Percentiles rank a stretch among this genome's conserved stretches.
Evolutionary conservation across 805 yeast species (phyloP).

Genomic region (Myxozyma nipponensis): DNA sequence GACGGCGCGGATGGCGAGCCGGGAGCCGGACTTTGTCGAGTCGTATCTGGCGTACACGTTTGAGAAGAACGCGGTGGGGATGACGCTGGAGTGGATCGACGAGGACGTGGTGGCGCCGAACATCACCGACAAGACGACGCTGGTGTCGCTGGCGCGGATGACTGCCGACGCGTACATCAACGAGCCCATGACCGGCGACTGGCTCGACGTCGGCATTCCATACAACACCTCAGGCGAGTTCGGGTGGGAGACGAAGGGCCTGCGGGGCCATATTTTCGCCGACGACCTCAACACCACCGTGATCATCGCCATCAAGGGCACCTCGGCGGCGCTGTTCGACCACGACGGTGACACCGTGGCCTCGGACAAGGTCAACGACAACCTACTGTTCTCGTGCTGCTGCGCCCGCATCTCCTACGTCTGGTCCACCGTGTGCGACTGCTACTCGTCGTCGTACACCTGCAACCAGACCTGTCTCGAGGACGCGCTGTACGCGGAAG

Average conservation of each 20-base stretch:
- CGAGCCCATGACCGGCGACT: constrained; percentile 73
- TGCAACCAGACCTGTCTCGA: constrained; percentile 90
- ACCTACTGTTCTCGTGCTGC: constrained; percentile 87
- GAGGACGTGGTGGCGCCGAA: constrained; percentile 56
- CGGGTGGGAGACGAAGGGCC: constrained; percentile 85
- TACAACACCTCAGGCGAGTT: constrained; percentile 44
- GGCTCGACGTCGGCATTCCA: constrained; percentile 62
- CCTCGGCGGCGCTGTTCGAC: constrained; percentile 62
- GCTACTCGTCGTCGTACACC: constrained; percentile 76
- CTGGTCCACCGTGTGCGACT: constrained; percentile 96
- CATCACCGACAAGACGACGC: constrained; percentile 66
- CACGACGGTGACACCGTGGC: constrained; percentile 65
- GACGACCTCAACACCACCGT: constrained; percentile 55
- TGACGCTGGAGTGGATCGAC: constrained; percentile 21
- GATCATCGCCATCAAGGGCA: constrained; percentile 84
- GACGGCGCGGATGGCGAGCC: constrained; percentile 40
- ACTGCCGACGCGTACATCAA: constrained; percentile 89
- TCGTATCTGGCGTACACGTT: constrained; percentile 59
- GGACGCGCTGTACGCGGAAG: constrained; percentile 66
- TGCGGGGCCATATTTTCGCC: constrained; percentile 87
- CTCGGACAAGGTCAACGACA: constrained; percentile 83
- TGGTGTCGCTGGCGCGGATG: constrained; percentile 74
- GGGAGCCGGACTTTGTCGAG: constrained; percentile 62
- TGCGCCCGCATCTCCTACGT: constrained; percentile 90
- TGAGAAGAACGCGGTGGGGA: constrained; percentile 2